phyloP scores from a whole-genome alignment of 139 green algal genomes.

The Nannochloris sp. region DNA sequence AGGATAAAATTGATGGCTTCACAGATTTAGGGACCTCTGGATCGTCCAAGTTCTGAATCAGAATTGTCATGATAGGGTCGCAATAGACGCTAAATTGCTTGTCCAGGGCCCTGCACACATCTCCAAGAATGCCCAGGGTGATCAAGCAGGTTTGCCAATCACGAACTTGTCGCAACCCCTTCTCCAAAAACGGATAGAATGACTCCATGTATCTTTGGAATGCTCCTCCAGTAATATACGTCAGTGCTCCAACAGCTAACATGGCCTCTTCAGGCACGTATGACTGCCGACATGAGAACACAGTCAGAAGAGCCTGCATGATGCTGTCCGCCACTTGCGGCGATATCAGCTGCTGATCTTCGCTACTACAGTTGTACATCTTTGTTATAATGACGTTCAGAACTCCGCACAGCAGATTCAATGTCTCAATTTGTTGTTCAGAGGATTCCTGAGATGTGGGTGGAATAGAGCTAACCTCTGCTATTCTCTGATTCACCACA shows the following conservation, averaged over 20 bases:
- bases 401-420: slow-evolving; percentile 88
- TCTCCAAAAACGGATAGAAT: slow-evolving; percentile 76
- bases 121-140: slow-evolving; percentile 82
- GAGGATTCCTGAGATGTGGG: slow-evolving; percentile 12
- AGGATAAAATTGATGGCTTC: slow-evolving; percentile 90
- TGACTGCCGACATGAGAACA: slow-evolving; percentile 22
- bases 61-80: slow-evolving; percentile 66
- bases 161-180: slow-evolving; percentile 76
- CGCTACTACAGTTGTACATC: slow-evolving; percentile 45
- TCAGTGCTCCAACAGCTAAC: slow-evolving; percentile 83
- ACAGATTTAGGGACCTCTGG: slow-evolving; percentile 74
- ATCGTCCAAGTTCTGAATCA: slow-evolving; percentile 46
- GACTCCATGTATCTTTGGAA: slow-evolving; percentile 90
- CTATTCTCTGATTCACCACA: slow-evolving; percentile 66
- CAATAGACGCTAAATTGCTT: slow-evolving; percentile 67
- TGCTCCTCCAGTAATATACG: slow-evolving; percentile 54
- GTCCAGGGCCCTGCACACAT: slow-evolving; percentile 79
- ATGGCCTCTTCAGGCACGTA: slow-evolving; percentile 93
- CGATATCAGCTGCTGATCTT: slow-evolving; percentile 55
- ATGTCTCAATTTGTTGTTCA: slow-evolving; percentile 58
- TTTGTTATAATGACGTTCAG: slow-evolving; percentile 82
- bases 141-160: slow-evolving; percentile 71
- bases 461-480: neutral
- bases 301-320: slow-evolving; percentile 48
- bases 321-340: slow-evolving; percentile 68